Conservation (phyloP, 768 basidiomycete species). For the Psilocybe tampanensis region DNA sequence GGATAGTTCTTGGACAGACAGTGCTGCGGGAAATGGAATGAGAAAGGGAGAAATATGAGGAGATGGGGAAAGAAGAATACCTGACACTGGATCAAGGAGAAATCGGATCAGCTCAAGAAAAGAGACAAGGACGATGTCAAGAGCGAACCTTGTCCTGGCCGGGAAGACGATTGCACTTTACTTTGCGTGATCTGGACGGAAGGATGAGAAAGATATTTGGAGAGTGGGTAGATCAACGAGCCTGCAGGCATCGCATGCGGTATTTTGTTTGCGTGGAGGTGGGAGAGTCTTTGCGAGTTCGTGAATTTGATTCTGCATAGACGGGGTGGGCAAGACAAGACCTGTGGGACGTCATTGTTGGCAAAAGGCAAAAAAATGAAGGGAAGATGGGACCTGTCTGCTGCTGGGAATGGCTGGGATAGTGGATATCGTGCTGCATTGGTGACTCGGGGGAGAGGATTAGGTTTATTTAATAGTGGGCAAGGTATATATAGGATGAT, state of each 20-base stretch:
- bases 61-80: constrained; percentile 38
- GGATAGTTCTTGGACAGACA: constrained; percentile 87
- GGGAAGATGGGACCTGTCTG: constrained; percentile 36
- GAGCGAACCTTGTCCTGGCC: constrained; percentile 76
- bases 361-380: constrained; percentile 13
- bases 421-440: constrained; percentile 38
- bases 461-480: constrained; percentile 14
- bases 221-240: constrained; percentile 25
- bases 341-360: constrained; percentile 37
- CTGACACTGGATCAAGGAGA: constrained; percentile 54
- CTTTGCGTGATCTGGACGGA: constrained; percentile 71
- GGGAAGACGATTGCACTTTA: constrained; percentile 83
- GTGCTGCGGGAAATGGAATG: constrained; percentile 49
- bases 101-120: constrained; percentile 1
- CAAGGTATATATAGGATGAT: constrained; percentile 39
- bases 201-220: constrained; percentile 3
- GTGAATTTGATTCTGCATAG: constrained; percentile 81
- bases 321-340: constrained; percentile 62
- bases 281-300: constrained; percentile 80
- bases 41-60: constrained; percentile 7
- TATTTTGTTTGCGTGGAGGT: constrained; percentile 90
- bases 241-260: constrained; percentile 94
- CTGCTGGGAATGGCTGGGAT: constrained; percentile 30
- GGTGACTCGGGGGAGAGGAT: constrained; percentile 20
- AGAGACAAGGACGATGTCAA: constrained; percentile 13